A percentile compares a stretch with the other conserved stretches of the same genome.
Conservation (phyloP, 257 asterid species). For the Thymus quinquecostatus region DNA sequence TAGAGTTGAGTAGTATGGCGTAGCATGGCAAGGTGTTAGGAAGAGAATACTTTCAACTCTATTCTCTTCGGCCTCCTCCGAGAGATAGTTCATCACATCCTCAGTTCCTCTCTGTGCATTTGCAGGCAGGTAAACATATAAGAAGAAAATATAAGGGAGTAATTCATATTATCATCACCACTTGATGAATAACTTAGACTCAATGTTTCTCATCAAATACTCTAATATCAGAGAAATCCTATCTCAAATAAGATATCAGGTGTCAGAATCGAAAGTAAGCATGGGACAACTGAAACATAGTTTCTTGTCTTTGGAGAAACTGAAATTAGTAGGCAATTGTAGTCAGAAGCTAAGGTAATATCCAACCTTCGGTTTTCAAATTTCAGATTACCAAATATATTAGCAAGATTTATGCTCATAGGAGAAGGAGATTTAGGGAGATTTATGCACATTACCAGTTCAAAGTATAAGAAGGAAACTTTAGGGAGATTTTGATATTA, state of each 20-base stretch:
- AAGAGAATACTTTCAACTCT: slow-evolving; percentile 70
- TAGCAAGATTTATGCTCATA: no score
- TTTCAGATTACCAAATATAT: no score
- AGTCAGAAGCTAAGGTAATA: no score
- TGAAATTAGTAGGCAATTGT: no score
- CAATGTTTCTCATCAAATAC: background rate
- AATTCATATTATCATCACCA: background rate
- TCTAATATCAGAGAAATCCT: background rate
- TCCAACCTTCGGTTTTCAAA: no score
- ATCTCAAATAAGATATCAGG: background rate
- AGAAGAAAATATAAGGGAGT: background rate
- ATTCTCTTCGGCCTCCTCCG: slow-evolving; percentile 59
- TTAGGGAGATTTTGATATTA: background rate
- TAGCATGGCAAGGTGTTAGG: slow-evolving; percentile 92
- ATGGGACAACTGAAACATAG: background rate
- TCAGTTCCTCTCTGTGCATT: slow-evolving; percentile 86
- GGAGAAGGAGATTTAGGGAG: no score
- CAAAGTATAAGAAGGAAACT: background rate
- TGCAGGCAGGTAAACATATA: background rate
- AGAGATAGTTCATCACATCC: slow-evolving; percentile 84
- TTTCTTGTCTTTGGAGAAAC: no score
- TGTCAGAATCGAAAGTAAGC: background rate
- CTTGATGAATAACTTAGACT: background rate
- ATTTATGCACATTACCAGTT: background rate
- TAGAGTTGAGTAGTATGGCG: slow-evolving; percentile 93